A percentile compares a stretch with the other conserved stretches of the same genome.
phyloP scores from a whole-genome alignment of 805 yeast species.

The Candida ascalaphidarum region DNA sequence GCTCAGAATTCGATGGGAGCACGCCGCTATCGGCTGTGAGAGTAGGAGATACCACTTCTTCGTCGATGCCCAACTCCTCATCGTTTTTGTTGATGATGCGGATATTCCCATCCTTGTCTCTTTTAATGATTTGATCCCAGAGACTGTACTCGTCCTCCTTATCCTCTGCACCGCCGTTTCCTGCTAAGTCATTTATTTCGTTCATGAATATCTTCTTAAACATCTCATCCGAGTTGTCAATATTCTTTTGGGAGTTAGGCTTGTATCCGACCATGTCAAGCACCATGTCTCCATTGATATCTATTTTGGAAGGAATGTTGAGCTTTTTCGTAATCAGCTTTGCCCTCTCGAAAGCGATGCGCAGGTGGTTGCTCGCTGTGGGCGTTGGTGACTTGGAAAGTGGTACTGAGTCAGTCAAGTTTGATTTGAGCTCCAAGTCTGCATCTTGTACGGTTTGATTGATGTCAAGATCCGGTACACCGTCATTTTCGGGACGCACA shows the following conservation, averaged over 20 bases:
- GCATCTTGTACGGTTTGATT: slow-evolving; percentile 1
- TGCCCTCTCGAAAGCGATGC: slow-evolving; percentile 47
- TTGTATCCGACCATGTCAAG: slow-evolving; percentile 95
- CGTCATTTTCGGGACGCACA: background rate
- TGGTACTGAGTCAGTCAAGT: slow-evolving; percentile 9
- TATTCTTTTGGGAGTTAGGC: slow-evolving; percentile 64
- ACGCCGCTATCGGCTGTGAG: background rate
- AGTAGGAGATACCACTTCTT: background rate
- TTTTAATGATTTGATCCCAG: slow-evolving; percentile 32
- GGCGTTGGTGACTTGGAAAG: slow-evolving; percentile 5
- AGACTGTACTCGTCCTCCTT: slow-evolving; percentile 15
- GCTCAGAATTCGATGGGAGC: slow-evolving; percentile 1
- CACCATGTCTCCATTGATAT: slow-evolving; percentile 81
- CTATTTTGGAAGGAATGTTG: slow-evolving; percentile 82
- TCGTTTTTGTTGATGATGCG: slow-evolving; percentile 34
- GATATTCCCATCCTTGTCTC: slow-evolving; percentile 62
- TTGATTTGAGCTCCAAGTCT: slow-evolving; percentile 23
- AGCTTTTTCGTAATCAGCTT: slow-evolving; percentile 52
- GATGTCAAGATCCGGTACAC: background rate
- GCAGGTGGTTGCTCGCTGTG: slow-evolving; percentile 3
- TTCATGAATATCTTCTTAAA: slow-evolving; percentile 67
- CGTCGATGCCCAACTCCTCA: slow-evolving; percentile 1
- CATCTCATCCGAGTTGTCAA: slow-evolving; percentile 67
- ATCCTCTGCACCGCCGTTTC: slow-evolving; percentile 6
- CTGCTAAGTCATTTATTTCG: slow-evolving; percentile 41